Percentiles rank a stretch among this genome's conserved stretches.
Evolutionary conservation across 805 yeast genomes (phyloP).

Genomic region (Diddensiella transvaalensis): DNA sequence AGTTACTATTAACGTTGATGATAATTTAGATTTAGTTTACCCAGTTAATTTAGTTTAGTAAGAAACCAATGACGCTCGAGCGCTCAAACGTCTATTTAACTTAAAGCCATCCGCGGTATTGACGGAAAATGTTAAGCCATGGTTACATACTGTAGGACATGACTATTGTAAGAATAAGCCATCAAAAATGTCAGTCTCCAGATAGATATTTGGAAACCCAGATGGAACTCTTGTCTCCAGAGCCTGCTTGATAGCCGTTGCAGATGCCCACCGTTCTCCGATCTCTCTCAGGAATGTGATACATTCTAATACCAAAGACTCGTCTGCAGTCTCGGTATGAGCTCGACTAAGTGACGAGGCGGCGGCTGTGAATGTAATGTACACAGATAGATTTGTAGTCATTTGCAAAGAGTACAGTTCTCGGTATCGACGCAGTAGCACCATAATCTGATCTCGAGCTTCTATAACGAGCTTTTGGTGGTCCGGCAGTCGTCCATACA

Average conservation of each 20-base stretch:
- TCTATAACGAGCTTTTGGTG: conserved; percentile 6
- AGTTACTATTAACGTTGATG: too few species aligned
- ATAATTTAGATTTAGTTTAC: too few species aligned
- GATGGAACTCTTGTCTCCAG: conserved; percentile 7
- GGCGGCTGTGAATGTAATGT: conserved; percentile 22
- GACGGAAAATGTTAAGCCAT: too few species aligned
- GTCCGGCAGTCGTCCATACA: conserved; percentile 17
- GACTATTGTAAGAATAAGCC: conserved; percentile 1
- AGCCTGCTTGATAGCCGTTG: conserved; percentile 15
- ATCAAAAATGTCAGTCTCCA: conserved; percentile 10
- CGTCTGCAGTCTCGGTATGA: conserved; percentile 1
- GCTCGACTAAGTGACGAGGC: conserved; percentile 14
- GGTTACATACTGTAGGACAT: too few species aligned
- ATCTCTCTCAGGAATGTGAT: conserved; percentile 15
- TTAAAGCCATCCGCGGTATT: neutral
- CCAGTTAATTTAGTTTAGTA: neutral
- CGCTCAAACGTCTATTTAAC: too few species aligned
- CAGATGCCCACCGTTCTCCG: conserved; percentile 20
- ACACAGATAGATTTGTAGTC: conserved; percentile 19
- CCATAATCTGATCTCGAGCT: conserved; percentile 10
- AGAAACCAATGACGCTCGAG: too few species aligned
- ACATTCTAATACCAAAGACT: conserved; percentile 10
- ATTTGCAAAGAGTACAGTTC: conserved; percentile 16
- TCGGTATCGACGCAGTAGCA: conserved; percentile 13
- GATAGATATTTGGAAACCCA: conserved; percentile 1